These are phyloP conservation scores for Zygoascus sp. DNA, from an alignment of 1,139 yeast species.

Conservation along the genomic window DNA sequence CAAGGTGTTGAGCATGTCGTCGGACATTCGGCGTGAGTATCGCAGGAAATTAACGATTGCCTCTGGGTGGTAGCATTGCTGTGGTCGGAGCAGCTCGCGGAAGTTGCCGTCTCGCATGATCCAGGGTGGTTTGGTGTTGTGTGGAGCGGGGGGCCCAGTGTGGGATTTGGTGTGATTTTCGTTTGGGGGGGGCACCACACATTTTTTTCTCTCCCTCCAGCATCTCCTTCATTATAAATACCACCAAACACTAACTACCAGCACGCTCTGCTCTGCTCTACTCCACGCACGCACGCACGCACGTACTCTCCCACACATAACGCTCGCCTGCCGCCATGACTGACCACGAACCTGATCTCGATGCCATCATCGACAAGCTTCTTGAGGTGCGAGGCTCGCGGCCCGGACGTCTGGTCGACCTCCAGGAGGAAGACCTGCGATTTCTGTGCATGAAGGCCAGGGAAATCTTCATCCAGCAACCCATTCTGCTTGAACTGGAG, in stretches of 20 bases:
- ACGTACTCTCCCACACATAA: no score
- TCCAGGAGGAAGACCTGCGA: slow-evolving; percentile 88
- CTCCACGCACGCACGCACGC: no score
- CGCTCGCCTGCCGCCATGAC: background rate
- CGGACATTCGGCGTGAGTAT: slow-evolving; percentile 27
- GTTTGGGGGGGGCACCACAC: background rate
- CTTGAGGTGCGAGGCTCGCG: slow-evolving; percentile 95
- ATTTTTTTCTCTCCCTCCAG: no score
- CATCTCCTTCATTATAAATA: background rate
- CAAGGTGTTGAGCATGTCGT: slow-evolving; percentile 25
- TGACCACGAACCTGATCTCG: slow-evolving; percentile 74
- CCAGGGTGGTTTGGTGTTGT: slow-evolving; percentile 1
- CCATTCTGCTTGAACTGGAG: slow-evolving; percentile 85
- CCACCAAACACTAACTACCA: no score
- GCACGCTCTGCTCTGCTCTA: background rate
- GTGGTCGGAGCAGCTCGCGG: slow-evolving; percentile 24
- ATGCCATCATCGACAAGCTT: slow-evolving; percentile 91
- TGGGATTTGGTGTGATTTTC: slow-evolving; percentile 1
- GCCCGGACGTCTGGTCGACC: slow-evolving; percentile 93
- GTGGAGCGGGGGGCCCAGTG: no score
- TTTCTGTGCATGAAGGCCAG: slow-evolving; percentile 94
- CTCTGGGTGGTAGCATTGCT: slow-evolving; percentile 25
- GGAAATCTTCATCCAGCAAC: slow-evolving; percentile 95
- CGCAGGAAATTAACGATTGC: slow-evolving; percentile 26
- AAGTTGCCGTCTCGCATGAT: slow-evolving; percentile 8